Percentiles rank a stretch among this genome's conserved stretches.
Evolutionary conservation across 352 stramenopile genomes (phyloP).

Genomic region (Phytophthora cactorum): DNA sequence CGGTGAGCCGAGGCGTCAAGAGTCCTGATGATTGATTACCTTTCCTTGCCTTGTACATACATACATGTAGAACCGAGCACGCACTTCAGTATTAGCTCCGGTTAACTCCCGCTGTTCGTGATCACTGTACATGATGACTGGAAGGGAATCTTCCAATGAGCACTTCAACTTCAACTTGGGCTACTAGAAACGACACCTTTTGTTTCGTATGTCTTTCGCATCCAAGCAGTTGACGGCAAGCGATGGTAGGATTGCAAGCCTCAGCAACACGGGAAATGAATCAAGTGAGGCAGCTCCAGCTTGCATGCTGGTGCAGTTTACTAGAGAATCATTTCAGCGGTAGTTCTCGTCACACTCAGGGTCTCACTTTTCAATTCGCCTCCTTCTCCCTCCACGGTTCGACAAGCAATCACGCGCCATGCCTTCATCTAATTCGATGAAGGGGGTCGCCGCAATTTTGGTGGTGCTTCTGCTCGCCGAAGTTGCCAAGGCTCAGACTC

Average conservation of each 20-base stretch:
- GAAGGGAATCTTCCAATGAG: background rate
- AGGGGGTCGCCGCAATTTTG: conserved; percentile 8
- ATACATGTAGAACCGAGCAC: no score
- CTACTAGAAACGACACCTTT: conserved; percentile 5
- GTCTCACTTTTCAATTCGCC: conserved; percentile 33
- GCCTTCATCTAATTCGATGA: conserved; percentile 4
- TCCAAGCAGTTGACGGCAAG: background rate
- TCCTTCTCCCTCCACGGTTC: background rate
- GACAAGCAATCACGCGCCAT: conserved; percentile 9
- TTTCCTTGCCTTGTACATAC: no score
- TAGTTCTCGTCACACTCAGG: background rate
- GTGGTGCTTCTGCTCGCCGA: conserved; percentile 16
- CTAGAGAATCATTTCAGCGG: background rate
- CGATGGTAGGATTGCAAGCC: conserved; percentile 8
- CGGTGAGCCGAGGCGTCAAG: conserved; percentile 7
- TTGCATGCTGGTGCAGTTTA: background rate
- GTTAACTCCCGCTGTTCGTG: conserved; percentile 34
- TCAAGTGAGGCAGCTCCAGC: conserved; percentile 13
- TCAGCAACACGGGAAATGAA: conserved; percentile 17
- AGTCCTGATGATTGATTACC: conserved; percentile 1
- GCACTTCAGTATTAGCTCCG: conserved; percentile 1
- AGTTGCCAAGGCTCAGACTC: conserved; percentile 36
- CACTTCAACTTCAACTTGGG: conserved; percentile 17
- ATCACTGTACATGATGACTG: conserved; percentile 16
- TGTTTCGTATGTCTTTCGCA: conserved; percentile 17